Percentiles rank a stretch among this genome's conserved stretches.
These are phyloP conservation scores for Alternaria panax DNA, from an alignment of 2,329 filamentous ascomycete genomes.

Conservation along the genomic window DNA sequence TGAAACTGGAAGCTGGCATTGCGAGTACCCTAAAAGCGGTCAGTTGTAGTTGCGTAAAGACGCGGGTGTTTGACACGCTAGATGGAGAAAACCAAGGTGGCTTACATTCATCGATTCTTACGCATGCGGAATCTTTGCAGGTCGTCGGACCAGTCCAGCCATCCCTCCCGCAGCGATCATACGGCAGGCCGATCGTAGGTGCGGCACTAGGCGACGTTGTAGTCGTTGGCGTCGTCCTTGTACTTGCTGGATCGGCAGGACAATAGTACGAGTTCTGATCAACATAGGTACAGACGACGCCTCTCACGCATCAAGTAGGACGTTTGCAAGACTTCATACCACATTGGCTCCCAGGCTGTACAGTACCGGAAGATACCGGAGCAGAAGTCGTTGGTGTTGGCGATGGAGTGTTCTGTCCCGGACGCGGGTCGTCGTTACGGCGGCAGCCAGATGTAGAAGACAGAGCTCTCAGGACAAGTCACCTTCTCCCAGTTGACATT, in stretches of 20 bases:
- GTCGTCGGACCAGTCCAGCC: constrained; percentile 23
- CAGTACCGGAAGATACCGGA: constrained; percentile 24
- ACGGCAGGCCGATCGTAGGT: constrained; percentile 19
- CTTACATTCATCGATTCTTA: constrained; percentile 19
- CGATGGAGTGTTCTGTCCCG: constrained; percentile 22
- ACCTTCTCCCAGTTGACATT: constrained; percentile 64
- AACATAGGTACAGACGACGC: constrained; percentile 23
- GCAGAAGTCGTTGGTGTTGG: constrained; percentile 22
- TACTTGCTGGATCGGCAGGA: constrained; percentile 22
- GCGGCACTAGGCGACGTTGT: constrained; percentile 6
- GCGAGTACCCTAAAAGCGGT: constrained; percentile 9
- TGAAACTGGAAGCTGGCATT: constrained; percentile 15
- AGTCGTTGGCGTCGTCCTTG: constrained; percentile 18
- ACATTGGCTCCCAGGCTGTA: constrained; percentile 26
- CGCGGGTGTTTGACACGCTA: neutral
- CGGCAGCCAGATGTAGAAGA: constrained; percentile 55
- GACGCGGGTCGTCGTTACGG: constrained; percentile 29
- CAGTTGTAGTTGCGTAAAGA: neutral
- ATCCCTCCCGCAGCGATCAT: constrained; percentile 25
- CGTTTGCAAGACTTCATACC: constrained; percentile 20
- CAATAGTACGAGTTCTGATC: constrained; percentile 28
- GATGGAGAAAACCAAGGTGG: neutral
- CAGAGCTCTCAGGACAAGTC: constrained; percentile 61
- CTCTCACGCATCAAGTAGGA: constrained; percentile 24
- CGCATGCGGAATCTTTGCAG: constrained; percentile 24